phyloP scores from a whole-genome alignment of 2,329 filamentous ascomycete genomes.

The Raffaelea arxii region DNA sequence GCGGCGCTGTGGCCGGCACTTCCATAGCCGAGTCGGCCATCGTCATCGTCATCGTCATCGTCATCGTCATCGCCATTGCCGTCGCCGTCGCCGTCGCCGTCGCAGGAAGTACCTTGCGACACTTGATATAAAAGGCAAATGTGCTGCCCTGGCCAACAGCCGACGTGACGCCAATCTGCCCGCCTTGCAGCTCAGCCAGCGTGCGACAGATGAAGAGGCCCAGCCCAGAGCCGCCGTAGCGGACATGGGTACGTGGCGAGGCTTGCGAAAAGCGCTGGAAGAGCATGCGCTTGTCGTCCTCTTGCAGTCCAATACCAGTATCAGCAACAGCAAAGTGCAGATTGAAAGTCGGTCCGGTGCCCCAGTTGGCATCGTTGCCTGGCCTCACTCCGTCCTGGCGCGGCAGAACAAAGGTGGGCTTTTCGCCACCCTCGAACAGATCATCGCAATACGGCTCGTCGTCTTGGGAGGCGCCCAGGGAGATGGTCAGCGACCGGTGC shows the following conservation, averaged over 20 bases:
- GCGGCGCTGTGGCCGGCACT: not conserved
- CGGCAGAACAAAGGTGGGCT: not conserved
- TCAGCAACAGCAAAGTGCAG: slow-evolving; percentile 64
- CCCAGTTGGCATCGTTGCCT: slow-evolving; percentile 54
- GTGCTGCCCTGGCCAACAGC: slow-evolving; percentile 59
- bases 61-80: too few species aligned
- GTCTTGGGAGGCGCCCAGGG: slow-evolving; percentile 48
- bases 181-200: slow-evolving; percentile 66
- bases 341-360: slow-evolving; percentile 58
- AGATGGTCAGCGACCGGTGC: slow-evolving; percentile 50
- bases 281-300: slow-evolving; percentile 60
- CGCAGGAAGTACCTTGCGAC: slow-evolving; percentile 33
- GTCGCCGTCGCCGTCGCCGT: not conserved
- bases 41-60: too few species aligned
- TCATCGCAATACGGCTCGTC: not conserved
- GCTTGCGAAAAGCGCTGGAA: slow-evolving; percentile 76
- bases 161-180: slow-evolving; percentile 65
- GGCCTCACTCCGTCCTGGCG: not conserved
- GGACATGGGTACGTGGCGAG: slow-evolving; percentile 63
- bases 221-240: slow-evolving; percentile 69
- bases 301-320: slow-evolving; percentile 60
- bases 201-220: slow-evolving; percentile 71
- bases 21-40: slow-evolving; percentile 3
- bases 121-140: slow-evolving; percentile 69
- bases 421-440: not conserved